Base-by-base conservation (phyloP, 148 eudicot species). In the Fagopyrum tataricum region DNA sequence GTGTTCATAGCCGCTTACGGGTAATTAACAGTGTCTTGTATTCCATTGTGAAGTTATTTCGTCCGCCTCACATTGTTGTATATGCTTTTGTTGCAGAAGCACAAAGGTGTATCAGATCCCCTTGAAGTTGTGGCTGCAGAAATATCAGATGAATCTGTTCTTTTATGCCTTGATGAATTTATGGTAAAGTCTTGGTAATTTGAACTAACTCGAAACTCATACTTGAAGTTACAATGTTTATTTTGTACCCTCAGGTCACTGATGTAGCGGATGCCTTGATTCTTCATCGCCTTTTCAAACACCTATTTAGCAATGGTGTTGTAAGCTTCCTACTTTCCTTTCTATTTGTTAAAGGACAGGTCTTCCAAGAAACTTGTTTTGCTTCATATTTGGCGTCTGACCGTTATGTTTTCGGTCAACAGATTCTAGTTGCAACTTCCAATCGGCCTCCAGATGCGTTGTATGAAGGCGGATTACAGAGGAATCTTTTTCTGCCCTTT, bases 231-330 rank as follows among this genome's bases (percentile, higher is more conserved):
- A 55, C 18, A 9, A 55, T 58, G 26, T 13, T 40, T 44, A 2
- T 42, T 72, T 47, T 70, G n/a, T 70, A 76, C 53, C 64, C 17
- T 31, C 55, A 93, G 98, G 98, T 93, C 47, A 89, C 83, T 76
- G 98, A 93, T 82, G 97, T 93, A 67, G 98, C 98, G 76, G 98
- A 91, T 83, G 98, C 98, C 3, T 74, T 91, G 72, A 89, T 91
- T 56, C 84, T 93, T 48, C 86, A 91, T 81, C 98, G 98, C 43
- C 76, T 91, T 39, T 93, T 91, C 80, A 73, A 80, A 23, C 98
- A 93, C 73, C 80, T 93, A 67, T 93, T 91, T 72, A 83, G 79
- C 79, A 82, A 89, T 79, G 97, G 98, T 71, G 82, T 79, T 77
- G 98, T 93, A 81, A 85, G 95, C 75, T 51, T 12, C 46, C 47